Evolutionary conservation across 108 stramenopile genomes (phyloP), one percentile per base, ranked within the genome.

Genomic region (Conticribra weissflogii): DNA sequence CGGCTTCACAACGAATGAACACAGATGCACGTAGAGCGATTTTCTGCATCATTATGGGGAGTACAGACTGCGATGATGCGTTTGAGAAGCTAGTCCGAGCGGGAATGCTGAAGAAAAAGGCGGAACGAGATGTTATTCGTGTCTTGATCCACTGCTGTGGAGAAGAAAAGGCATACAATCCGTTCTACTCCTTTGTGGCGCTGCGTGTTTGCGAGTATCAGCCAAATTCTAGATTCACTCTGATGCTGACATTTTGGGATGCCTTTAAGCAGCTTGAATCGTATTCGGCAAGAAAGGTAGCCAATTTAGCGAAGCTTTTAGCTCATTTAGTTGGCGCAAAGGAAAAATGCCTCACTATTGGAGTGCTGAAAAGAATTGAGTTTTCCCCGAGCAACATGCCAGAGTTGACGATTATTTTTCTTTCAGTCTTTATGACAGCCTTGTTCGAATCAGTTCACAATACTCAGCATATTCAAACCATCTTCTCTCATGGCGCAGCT

Each of bases 231-330:
- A 97, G 90, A 55, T 97, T 97, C 64, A 91, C 97, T 4, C 74
- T 99, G 36, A 97, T 96, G 68, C 74, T 97, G 47, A 89, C 97
- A 17, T 96, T 89, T 63, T 98, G 97, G 97, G 98, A 99, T 74
- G 57, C 67, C 21, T 97, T 99, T 58, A 98, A 99, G 75, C 85
- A 87, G 52, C 84, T 97, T 36, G 93, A 96, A 7, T 76, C 83
- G 7, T 83, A 84, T 51, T 72, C 79, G 27, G 80, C 71, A 30
- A 77, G 95, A 32, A 89, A 88, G 76, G 94, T 88, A 34, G 94
- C 88, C 28, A 98, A 96, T 57, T 61, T 97, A 25, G 96, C 95
- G 15, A 96, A 94, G 70, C 81, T 97, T 0, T 69, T 96, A 66
- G 91, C 89, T 34, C 83, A 91, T 75, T 88, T 98, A 44, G 75